Base-by-base conservation (phyloP, 495 filamentous ascomycete genomes). In the Aspergillus sclerotioniger region DNA sequence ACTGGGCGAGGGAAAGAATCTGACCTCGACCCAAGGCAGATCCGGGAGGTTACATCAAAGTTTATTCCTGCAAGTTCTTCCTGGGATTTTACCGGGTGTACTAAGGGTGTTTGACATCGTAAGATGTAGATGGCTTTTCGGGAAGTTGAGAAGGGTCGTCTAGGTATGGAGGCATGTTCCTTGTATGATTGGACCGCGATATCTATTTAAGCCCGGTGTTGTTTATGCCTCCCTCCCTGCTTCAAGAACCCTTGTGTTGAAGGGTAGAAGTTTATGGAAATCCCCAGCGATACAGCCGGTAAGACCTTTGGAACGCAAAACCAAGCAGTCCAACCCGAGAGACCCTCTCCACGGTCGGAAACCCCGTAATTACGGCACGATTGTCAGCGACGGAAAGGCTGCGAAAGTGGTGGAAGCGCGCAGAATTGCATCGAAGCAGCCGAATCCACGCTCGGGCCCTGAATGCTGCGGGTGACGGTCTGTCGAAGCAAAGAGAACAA, bases 361-460 rank as follows among this genome's bases (percentile, higher is more conserved):
- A 9, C 37, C 37, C 37, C 13, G 37, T 41, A 51, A 47, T 54
- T 54, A 54, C 52, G 13, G 2, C 51, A 48, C 12, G 45, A 50
- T 41, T 41, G 37, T 41, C 37, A 41, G 37, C 37, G 12, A 13
- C 56, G 60, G 72, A 70, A 69, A 31, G 54, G 25, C 55, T 46
- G 62, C 45, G 72, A 73, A 73, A 37, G 25, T 33, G 56, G 62
- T 75, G 70, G 74, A 77, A 77, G 53, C 13, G 44, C 60, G 50
- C 53, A 59, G 74, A 77, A 77, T 60, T 54, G 17, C 19, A 64
- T 66, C 19, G 66, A 66, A 69, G 29, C 52, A 53, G 57, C 63
- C 33, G 62, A 71, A 64, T 51, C 54, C 52, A 41, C 67, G 70
- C 68, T 71, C 68, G 70, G 69, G 67, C 73, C 71, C 67, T 35